A percentile compares a stretch with the other conserved stretches of the same genome.
Evolutionary conservation across 805 yeast genomes (phyloP).

Genomic region (Candida nanaspora): DNA sequence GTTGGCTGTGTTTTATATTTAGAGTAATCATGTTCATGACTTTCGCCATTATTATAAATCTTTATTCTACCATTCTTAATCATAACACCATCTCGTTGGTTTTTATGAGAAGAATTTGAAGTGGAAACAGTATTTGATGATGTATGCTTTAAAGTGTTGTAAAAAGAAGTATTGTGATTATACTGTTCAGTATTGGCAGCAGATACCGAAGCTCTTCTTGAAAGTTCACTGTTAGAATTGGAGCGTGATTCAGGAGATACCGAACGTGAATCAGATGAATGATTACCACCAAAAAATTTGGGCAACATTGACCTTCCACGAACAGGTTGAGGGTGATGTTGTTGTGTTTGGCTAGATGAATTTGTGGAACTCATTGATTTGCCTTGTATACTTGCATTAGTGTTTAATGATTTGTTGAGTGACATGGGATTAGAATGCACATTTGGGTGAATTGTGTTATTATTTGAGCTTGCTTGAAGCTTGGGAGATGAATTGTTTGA

Average conservation of each 20-base stretch:
- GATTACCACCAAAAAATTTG: conserved; percentile 7
- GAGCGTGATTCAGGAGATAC: conserved; percentile 17
- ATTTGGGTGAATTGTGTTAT: too few species aligned
- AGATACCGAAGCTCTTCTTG: conserved; percentile 16
- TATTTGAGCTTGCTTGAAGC: too few species aligned
- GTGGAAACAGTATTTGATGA: conserved; percentile 12
- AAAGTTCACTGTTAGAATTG: conserved; percentile 9
- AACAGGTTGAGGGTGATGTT: not conserved
- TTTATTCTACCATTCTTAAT: conserved; percentile 23
- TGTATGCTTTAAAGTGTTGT: conserved; percentile 17
- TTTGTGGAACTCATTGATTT: not conserved
- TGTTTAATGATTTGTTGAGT: not conserved
- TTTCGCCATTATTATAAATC: conserved; percentile 21
- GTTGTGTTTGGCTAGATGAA: not conserved
- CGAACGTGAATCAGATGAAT: not conserved
- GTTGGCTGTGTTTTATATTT: conserved; percentile 26
- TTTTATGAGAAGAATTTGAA: conserved; percentile 6
- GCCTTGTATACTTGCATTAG: not conserved
- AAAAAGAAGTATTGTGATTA: conserved; percentile 6
- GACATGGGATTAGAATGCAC: too few species aligned
- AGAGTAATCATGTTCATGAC: conserved; percentile 28
- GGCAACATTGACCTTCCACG: conserved; percentile 16
- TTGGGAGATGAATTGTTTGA: not conserved
- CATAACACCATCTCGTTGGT: conserved; percentile 6
- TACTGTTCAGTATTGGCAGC: conserved; percentile 11